Evolutionary conservation across 495 filamentous ascomycete species (phyloP), one percentile per base, ranked within the genome.

Genomic region (Margaritispora aquatica): DNA sequence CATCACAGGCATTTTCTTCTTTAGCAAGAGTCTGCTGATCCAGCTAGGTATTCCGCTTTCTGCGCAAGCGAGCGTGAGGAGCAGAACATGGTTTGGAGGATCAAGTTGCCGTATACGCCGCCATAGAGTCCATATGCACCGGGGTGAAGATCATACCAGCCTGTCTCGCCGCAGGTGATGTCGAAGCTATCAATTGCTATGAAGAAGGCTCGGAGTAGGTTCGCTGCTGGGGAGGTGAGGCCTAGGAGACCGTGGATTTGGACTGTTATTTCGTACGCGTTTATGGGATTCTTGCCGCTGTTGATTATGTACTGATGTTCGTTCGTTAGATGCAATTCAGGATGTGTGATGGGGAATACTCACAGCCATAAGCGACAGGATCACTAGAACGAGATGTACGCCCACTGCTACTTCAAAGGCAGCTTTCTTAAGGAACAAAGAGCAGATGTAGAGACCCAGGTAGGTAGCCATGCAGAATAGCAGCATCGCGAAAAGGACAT

Each of bases 391-490:
- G 1, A 60, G 21, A 38, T 66, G 63, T 26, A 63, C 50, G 17
- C 63, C 63, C 8, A 60, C 60, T 5, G 63, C 60, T n/a, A 66
- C 57, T 5, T 59, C 63, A 29, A 62, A 66, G 0, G 60, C 60
- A 23, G 63, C 63, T 41, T 66, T 66, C 27, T 47, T 60, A 21
- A 58, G 11, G 23, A 56, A 65, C 1, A 65, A 56, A 8, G 63
- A 66, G 8, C 62, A 24, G 11, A 63, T 15, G 36, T 66, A 66
- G 0, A 47, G 54, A 1, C 60, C 63, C 9, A 66, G 60, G 26
- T 63, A 63, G 9, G 63, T 60, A 1, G 63, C 63, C 20, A 66
- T 60, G 20, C 63, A 60, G 24, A 66, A 66, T 1, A 66, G 27
- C 29, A 63, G 59, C 26, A 66, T 57, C 3, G 29, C 49, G 4